Base-by-base conservation (phyloP, 2,329 filamentous ascomycete genomes). In the Neoascochyta sp. region DNA sequence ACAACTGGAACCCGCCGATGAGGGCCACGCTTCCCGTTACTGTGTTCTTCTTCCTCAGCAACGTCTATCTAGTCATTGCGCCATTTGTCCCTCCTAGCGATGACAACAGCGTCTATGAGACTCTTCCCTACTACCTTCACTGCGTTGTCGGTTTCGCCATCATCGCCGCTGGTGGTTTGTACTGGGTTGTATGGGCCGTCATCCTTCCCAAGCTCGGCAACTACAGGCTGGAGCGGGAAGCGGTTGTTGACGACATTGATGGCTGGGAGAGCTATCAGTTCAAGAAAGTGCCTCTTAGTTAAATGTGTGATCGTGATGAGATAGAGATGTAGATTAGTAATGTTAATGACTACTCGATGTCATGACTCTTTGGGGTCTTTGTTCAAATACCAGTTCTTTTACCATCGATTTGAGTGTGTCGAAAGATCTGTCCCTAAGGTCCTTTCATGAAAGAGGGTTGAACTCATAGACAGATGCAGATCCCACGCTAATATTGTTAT, bases 121-220 rank as follows among this genome's bases (percentile, higher is more conserved):
- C 60, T n/a, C 51, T 75, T 22, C 71, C 72, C 1, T 75, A 75
- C 53, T 75, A 67, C 41, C 59, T 73, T 22, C 71, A 75, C 45
- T 75, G 71, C 30, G 65, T 75, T 13, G 71, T 74, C 11, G 72
- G 71, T 1, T 55, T 72, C 24, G 70, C 52, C 0, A 67, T 75
- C 27, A 70, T 76, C 34, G 64, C 54, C 3, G 58, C 64, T 7
- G 73, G 71, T 7, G 72, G 67, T 5, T 45, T 74, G 0, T 75
- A 75, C 46, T 75, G 70, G 61, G 26, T 73, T 5, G 39, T 72
- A 5, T 75, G 71, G 72, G 69, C 71, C 1, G 52, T 70, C 7
- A 27, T 74, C 5, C 36, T 73, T 36, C 72, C 72, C 1, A 62
- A 64, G 28, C 27, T 66, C n/a, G 63, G 63, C 2, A 43, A 45